Base-by-base conservation (phyloP, 2,329 filamentous ascomycete genomes). In the Cryphonectria naterciae region DNA sequence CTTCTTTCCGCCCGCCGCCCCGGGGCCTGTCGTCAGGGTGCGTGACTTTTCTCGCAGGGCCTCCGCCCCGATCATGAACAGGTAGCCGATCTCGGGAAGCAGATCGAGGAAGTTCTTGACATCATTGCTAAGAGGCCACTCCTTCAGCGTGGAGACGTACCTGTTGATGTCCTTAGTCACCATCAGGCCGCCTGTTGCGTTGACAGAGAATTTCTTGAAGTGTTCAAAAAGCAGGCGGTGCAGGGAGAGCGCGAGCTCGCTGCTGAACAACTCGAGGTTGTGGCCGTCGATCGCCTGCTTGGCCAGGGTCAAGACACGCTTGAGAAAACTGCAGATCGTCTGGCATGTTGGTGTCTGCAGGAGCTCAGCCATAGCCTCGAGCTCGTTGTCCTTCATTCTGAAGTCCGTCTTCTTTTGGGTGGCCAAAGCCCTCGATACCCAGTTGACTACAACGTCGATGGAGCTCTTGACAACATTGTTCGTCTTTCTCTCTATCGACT, bases 141-240 rank as follows among this genome's bases (percentile, higher is more conserved):
- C 90, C 73, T 93, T 90, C 74, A 99, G 86, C 15, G 97, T 89
- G 72, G 95, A 92, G 11, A 93, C 92, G 80, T 99, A 99, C 78
- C 94, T 94, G 49, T 94, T 93, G 80, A 98, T 95, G 79, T 99
- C 96, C 83, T 98, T 97, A 49, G 92, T 95, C 37, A 98, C 93
- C 88, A 98, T 96, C 63, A 99, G 88, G 2, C 94, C 96, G 73
- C 96, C 96, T 0, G 95, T 95, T 56, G 95, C 93, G 75, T 94
- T 97, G 75, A 99, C 94, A 72, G 92, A 90, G 83, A 97, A 99
- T 77, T 93, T 94, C 78, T 97, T 96, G 82, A 98, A 93, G 81
- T 99, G 96, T 73, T 96, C 93, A 73, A 99, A 90, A 5, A 99
- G 87, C 13, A 97, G 87, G 65, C 87, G 84, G 75, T 95, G 91